Evolutionary conservation across 2,329 filamentous ascomycete species (phyloP), one percentile per base, ranked within the genome.

Genomic region (Penicillium sp.): DNA sequence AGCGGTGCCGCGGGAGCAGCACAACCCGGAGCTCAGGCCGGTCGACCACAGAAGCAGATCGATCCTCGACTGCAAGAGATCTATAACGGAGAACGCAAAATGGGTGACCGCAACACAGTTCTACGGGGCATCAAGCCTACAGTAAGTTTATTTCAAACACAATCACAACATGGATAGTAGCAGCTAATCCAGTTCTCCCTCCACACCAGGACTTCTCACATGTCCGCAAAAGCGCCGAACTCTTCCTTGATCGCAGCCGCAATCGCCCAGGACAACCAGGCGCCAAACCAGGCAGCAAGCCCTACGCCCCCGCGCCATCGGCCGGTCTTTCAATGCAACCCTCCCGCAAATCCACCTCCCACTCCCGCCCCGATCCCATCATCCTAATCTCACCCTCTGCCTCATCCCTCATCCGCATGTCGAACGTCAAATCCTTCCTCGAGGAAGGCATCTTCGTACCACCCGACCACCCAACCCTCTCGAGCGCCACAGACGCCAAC

Each of bases 331-430:
- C 71, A 3, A 63, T 70, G 39, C 56, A 69, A n/a, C 51, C 57
- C 14, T 56, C 59, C 13, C 71, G 74, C 55, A 75, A 73, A 56
- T 61, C 66, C 52, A 62, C 57, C 62, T 71, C 66, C 51, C 61
- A 57, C 63, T 71, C 71, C 39, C 78, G 81, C 43, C 75, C 79
- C 33, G 80, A 95, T 67, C 93, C 93, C 41, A 99, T 99, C 72
- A 96, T 99, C 68, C 84, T 99, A 25, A 85, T 99, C 53, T 97
- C 93, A 0, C 93, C 93, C 1, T 97, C 92, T 1, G 93, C 92
- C 10, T 96, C 92, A 2, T 95, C 91, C 1, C 83, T 97, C 41
- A 84, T 99, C 31, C 90, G 92, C 68, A 89, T 97, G 82, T 88
- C 89, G 45, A 99, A 99, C 69, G 89, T 95, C 71, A 95, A 95